A percentile compares a stretch with the other conserved stretches of the same genome.
These are phyloP conservation scores for Yamadazyma trypodendri DNA, from an alignment of 1,139 yeast genomes.

Conservation along the genomic window DNA sequence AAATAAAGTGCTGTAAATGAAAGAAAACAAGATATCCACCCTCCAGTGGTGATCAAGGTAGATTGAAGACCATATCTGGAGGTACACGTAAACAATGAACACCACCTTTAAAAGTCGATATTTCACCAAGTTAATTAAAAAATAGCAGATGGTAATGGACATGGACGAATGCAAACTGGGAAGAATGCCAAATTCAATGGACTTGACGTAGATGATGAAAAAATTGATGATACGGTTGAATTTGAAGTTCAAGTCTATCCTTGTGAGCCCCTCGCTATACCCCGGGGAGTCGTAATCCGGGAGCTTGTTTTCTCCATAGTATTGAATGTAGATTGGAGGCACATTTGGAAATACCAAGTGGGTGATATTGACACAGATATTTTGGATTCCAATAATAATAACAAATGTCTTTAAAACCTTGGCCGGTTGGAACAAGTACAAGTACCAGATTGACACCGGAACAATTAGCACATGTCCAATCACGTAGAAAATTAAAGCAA, in stretches of 20 bases:
- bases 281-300: slow-evolving; percentile 64
- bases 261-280: slow-evolving; percentile 65
- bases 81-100: slow-evolving; percentile 38
- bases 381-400: slow-evolving; percentile 56
- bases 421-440: slow-evolving; percentile 66
- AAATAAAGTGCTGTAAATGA: slow-evolving; percentile 25
- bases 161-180: slow-evolving; percentile 68
- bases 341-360: slow-evolving; percentile 65
- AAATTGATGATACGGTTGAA: slow-evolving; percentile 52
- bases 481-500: slow-evolving; percentile 63
- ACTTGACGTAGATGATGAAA: slow-evolving; percentile 63
- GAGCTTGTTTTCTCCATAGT: slow-evolving; percentile 52
- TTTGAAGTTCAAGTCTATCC: slow-evolving; percentile 63
- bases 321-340: slow-evolving; percentile 69
- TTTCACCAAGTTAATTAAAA: slow-evolving; percentile 41
- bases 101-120: slow-evolving; percentile 34
- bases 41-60: slow-evolving; percentile 73
- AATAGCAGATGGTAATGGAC: slow-evolving; percentile 54
- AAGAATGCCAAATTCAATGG: slow-evolving; percentile 70
- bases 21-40: slow-evolving; percentile 48
- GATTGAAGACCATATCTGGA: slow-evolving; percentile 78
- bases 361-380: slow-evolving; percentile 57
- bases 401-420: slow-evolving; percentile 56
- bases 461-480: slow-evolving; percentile 60
- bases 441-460: slow-evolving; percentile 59